Percentiles rank a stretch among this genome's conserved stretches.
Conservation (phyloP, 768 basidiomycete species). For the Pisolithus sp. region DNA sequence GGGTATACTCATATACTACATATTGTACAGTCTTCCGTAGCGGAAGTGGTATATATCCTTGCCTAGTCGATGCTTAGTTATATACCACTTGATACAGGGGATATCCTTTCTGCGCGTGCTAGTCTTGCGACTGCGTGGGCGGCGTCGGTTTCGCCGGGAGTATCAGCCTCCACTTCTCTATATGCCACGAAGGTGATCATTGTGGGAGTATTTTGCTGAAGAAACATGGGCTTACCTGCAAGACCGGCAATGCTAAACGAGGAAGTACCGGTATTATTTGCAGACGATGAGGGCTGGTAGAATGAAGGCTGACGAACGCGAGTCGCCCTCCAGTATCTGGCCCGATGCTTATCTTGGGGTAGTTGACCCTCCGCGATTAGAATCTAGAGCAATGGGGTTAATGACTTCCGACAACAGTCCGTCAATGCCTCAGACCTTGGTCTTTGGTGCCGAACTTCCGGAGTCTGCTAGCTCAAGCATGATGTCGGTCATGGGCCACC, state of each 20-base stretch:
- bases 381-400: constrained; percentile 7
- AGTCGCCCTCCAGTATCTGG: constrained; percentile 25
- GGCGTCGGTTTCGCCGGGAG: constrained; percentile 15
- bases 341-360: constrained; percentile 18
- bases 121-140: constrained; percentile 1
- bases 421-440: constrained; percentile 14
- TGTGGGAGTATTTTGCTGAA: background rate
- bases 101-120: background rate
- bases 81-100: too few relatives aligned
- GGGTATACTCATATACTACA: background rate
- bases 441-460: constrained; percentile 23
- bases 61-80: too few relatives aligned
- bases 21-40: background rate
- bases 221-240: constrained; percentile 11
- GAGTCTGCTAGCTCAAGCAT: constrained; percentile 20
- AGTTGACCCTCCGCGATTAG: constrained; percentile 20
- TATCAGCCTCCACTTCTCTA: constrained; percentile 22
- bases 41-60: too few relatives aligned
- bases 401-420: too few relatives aligned
- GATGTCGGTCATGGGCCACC: constrained; percentile 23
- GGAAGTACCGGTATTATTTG: constrained; percentile 1
- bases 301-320: constrained; percentile 24
- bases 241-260: constrained; percentile 16
- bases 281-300: constrained; percentile 19
- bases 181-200: background rate